These are phyloP conservation scores for Elongisporangium anandrum DNA, from an alignment of 352 stramenopile genomes.

Conservation along the genomic window DNA sequence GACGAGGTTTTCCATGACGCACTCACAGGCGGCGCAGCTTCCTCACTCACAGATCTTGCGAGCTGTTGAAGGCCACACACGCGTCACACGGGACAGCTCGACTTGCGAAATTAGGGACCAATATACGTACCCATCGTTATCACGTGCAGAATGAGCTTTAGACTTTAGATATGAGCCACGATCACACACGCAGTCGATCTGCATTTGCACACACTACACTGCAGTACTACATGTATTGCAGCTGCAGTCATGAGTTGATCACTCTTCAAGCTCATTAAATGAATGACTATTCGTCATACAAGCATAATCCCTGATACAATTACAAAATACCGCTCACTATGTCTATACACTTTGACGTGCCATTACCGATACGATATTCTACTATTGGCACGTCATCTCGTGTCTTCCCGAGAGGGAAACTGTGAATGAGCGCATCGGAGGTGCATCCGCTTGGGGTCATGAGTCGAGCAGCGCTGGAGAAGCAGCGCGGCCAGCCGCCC, in stretches of 20 bases:
- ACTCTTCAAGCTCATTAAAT: not conserved
- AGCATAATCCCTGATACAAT: not conserved
- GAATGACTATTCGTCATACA: too few species aligned
- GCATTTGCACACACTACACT: too few species aligned
- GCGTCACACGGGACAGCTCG: not conserved
- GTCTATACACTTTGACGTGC: not conserved
- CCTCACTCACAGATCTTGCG: not conserved
- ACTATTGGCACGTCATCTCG: slow-evolving; percentile 5
- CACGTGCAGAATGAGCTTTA: not conserved
- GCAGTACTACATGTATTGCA: too few species aligned
- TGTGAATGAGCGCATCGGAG: slow-evolving; percentile 15
- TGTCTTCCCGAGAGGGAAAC: not conserved
- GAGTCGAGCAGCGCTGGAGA: slow-evolving; percentile 13
- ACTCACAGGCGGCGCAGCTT: not conserved
- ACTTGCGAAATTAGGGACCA: not conserved
- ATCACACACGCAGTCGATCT: too few species aligned
- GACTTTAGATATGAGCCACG: too few species aligned
- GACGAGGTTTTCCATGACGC: slow-evolving; percentile 2
- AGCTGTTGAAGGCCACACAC: not conserved
- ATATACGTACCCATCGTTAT: not conserved
- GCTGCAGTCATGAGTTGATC: not conserved
- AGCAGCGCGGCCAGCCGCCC: slow-evolving; percentile 6
- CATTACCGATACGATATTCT: not conserved
- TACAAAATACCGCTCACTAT: not conserved
- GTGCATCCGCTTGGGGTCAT: slow-evolving; percentile 20